A percentile compares a stretch with the other conserved stretches of the same genome.
These are phyloP conservation scores for Litsea cubeba DNA, from an alignment of 164 flowering plant species.

Conservation along the genomic window DNA sequence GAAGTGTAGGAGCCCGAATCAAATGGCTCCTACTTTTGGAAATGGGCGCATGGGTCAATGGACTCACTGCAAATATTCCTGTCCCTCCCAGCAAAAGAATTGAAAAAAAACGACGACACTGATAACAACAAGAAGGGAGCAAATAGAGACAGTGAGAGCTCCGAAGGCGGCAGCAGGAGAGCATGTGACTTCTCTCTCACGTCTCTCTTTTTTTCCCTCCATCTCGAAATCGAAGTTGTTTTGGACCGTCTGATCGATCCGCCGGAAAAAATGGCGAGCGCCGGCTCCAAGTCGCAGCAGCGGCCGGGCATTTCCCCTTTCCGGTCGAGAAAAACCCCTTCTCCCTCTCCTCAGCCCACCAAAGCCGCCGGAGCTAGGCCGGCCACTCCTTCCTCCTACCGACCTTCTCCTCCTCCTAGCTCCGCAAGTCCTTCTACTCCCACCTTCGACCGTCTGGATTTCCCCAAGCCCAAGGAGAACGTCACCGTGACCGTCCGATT, in stretches of 20 bases:
- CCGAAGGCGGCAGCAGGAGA: background rate
- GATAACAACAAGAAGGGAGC: too few relatives aligned
- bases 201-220: background rate
- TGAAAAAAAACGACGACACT: background rate
- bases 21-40: too few relatives aligned
- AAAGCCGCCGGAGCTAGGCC: slow-evolving; percentile 21
- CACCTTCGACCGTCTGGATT: slow-evolving; percentile 26
- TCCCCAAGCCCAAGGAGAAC: slow-evolving; percentile 57
- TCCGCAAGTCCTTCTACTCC: slow-evolving; percentile 12
- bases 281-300: slow-evolving; percentile 33
- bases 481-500: slow-evolving; percentile 85
- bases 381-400: slow-evolving; percentile 26
- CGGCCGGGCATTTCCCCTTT: slow-evolving; percentile 50
- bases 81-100: background rate
- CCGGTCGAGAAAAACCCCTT: slow-evolving; percentile 46
- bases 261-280: slow-evolving; percentile 1
- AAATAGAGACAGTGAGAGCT: background rate
- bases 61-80: background rate
- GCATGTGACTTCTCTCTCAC: background rate
- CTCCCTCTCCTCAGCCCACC: slow-evolving; percentile 9
- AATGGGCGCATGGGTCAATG: background rate
- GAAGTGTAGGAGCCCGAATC: too few relatives aligned
- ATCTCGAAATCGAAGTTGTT: background rate
- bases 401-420: slow-evolving; percentile 20
- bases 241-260: background rate